Conservation (phyloP, 345 rosid genomes). For the Melaleuca quinquenervia region DNA sequence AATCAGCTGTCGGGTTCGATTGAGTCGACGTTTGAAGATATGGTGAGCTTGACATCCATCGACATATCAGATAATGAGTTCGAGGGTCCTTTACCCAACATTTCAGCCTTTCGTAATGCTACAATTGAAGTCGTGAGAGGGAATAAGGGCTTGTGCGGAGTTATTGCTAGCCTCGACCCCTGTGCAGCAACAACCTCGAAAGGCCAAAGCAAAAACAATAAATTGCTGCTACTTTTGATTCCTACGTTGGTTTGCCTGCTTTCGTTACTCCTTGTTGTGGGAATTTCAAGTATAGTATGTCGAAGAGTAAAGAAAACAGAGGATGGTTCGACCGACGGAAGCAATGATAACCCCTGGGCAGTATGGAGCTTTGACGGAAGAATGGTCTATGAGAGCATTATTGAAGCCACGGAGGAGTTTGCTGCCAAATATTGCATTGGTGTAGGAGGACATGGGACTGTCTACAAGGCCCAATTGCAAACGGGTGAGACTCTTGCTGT, state of each 20-base stretch:
- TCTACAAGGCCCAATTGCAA: constrained; percentile 10
- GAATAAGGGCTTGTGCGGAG: constrained; percentile 11
- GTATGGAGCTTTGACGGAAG: not conserved
- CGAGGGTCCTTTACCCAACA: constrained; percentile 16
- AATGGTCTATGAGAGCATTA: constrained; percentile 4
- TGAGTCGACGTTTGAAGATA: not conserved
- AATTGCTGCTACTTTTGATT: not conserved
- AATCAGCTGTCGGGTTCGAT: constrained; percentile 12
- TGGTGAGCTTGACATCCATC: not conserved
- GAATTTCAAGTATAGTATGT: not conserved
- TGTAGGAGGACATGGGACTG: constrained; percentile 9
- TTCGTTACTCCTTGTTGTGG: not conserved
- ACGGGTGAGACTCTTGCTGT: constrained; percentile 8
- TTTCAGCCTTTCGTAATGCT: constrained; percentile 9
- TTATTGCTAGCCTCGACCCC: not conserved
- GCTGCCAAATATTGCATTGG: constrained; percentile 13
- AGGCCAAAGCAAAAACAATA: not conserved
- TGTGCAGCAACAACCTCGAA: not conserved
- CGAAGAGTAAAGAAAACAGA: not conserved
- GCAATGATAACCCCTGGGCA: not conserved
- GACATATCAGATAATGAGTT: constrained; percentile 18
- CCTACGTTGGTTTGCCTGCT: not conserved
- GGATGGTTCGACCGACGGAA: not conserved
- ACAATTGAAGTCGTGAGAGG: not conserved
- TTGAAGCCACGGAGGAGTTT: constrained; percentile 8